Conservation (phyloP, 441 rosid species). For the Melastoma candidum region DNA sequence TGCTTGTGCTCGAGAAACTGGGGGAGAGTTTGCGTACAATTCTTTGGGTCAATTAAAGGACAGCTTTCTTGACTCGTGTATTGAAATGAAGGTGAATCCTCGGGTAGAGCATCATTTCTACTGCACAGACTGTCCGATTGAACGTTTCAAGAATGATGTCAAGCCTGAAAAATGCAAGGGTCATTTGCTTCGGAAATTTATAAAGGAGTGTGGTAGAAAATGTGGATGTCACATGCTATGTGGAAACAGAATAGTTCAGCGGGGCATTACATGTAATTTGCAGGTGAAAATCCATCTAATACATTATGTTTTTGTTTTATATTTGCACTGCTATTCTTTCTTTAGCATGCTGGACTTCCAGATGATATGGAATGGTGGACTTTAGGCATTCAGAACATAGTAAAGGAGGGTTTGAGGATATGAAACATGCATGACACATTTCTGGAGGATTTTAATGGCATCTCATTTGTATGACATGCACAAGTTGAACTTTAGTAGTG, state of each 20-base stretch:
- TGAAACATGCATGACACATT: too few relatives aligned
- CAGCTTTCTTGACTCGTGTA: constrained; percentile 44
- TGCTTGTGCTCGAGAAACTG: constrained; percentile 73
- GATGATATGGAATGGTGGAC: too few relatives aligned
- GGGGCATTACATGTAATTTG: constrained; percentile 60
- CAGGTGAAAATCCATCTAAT: constrained; percentile 36
- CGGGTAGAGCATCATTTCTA: constrained; percentile 28
- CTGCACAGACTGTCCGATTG: constrained; percentile 75
- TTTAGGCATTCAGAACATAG: too few relatives aligned
- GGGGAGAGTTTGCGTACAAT: constrained; percentile 81
- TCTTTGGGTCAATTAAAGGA: constrained; percentile 45
- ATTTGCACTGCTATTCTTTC: neutral
- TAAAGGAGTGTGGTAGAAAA: constrained; percentile 89
- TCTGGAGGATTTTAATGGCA: too few relatives aligned
- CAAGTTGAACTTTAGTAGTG: too few relatives aligned
- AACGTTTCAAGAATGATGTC: constrained; percentile 38
- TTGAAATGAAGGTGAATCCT: constrained; percentile 35
- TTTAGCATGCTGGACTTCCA: too few relatives aligned
- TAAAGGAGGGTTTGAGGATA: too few relatives aligned
- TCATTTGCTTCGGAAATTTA: constrained; percentile 71
- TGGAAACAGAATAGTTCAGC: constrained; percentile 78
- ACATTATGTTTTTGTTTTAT: neutral
- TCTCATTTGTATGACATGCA: too few relatives aligned
- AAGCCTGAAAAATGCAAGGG: constrained; percentile 57
- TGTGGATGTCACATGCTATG: constrained; percentile 76